Evolutionary conservation across 805 yeast species (phyloP), one percentile per base, ranked within the genome.

Genomic region (Crinitomyces ghanaensis): DNA sequence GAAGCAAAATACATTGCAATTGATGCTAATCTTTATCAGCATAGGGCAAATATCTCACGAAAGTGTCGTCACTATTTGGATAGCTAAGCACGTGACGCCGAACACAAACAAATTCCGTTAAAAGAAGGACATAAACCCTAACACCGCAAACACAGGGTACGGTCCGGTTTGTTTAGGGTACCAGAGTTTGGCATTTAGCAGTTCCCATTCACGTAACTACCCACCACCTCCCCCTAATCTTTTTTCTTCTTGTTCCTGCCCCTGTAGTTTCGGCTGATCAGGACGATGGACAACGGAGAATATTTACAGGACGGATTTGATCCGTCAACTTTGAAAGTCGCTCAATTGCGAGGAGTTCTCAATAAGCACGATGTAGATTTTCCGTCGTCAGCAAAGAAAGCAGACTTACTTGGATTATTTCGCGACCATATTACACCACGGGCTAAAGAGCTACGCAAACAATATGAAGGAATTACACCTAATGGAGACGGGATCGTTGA

Each of bases 281-380:
- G 23, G n/a, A 22, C 15, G 12, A 31, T 31, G 28, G 48, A 46
- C 28, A 41, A 38, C 25, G 38, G 36, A 27, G 45, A 33, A 21
- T 42, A 43, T 23, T 36, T 47, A 35, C 28, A 37, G 24, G 48
- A 51, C 55, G 82, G 66, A n/a, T 83, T 81, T 53, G 75, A 84
- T 50, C 79, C 88, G 5, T 58, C 65, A 17, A 59, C 65, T 25
- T 59, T 79, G 42, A 78, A 74, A 33, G 75, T 82, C 15, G 72
- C 85, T 3, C 72, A 80, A 38, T 62, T 88, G 49, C 68, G 91
- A 46, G 67, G 73, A 15, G 65, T 83, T 15, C 61, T 88, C 34
- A 55, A 63, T 8, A 75, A 70, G 35, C 69, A 83, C 49, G 65
- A 69, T n/a, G 62, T 86, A n/a, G 53, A 57, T 2, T 76, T 65